These are phyloP conservation scores for Craspedostauros australis DNA, from an alignment of 108 stramenopile species.

Conservation along the genomic window DNA sequence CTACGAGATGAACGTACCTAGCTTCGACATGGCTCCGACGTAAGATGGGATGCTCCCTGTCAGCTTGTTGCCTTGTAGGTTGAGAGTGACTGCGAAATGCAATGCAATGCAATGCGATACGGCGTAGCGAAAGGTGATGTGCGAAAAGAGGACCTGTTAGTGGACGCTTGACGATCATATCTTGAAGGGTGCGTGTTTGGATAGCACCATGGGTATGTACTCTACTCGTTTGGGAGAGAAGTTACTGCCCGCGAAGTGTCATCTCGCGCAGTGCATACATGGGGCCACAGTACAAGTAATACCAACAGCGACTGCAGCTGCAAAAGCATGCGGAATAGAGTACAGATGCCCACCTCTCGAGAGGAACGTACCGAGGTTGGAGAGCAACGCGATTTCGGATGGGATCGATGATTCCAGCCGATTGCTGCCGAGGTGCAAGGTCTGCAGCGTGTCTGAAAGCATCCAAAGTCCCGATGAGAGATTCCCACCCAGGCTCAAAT, in stretches of 20 bases:
- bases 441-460: conserved; percentile 5
- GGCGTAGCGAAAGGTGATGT: neutral
- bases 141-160: neutral
- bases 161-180: neutral
- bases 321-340: neutral
- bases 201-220: conserved; percentile 3
- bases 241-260: conserved; percentile 6
- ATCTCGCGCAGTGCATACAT: conserved; percentile 1
- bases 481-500: conserved; percentile 11
- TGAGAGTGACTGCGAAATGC: too few relatives aligned
- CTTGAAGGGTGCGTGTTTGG: conserved; percentile 10
- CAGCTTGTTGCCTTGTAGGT: neutral
- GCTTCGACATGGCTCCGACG: conserved; percentile 2
- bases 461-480: conserved; percentile 17
- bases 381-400: conserved; percentile 22
- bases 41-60: conserved; percentile 3
- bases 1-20: conserved; percentile 1
- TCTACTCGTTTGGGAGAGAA: neutral
- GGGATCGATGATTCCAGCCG: conserved; percentile 45
- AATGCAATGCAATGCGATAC: too few relatives aligned
- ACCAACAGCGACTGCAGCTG: too few relatives aligned
- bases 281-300: too few relatives aligned
- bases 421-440: conserved; percentile 23
- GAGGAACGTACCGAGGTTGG: conserved; percentile 12
- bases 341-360: neutral